Evolutionary conservation across 192 early-diverging fungal species (phyloP).

Genomic region (Rhizoclosmatium sp.): DNA sequence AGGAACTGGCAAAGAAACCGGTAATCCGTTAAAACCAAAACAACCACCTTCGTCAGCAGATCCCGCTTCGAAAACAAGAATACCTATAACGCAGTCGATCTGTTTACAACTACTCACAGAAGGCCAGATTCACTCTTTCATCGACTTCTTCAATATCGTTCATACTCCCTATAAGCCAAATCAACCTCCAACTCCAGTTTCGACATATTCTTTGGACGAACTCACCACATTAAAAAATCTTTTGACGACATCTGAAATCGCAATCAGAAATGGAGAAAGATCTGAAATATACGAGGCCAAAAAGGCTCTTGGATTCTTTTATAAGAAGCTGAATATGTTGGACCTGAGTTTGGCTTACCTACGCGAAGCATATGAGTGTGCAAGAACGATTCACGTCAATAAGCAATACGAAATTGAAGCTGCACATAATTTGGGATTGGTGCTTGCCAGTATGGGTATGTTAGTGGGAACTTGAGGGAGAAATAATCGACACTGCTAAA

Average conservation of each 20-base stretch:
- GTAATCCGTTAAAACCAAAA: not conserved
- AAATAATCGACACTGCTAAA: not conserved
- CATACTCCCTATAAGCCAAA: not conserved
- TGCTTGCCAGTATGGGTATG: conserved; percentile 36
- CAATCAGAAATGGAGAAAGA: conserved; percentile 32
- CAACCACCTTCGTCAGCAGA: not conserved
- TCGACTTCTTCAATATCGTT: conserved; percentile 55
- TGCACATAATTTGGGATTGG: conserved; percentile 44
- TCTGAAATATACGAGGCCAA: conserved; percentile 43
- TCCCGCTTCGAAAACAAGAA: not conserved
- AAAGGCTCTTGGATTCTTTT: conserved; percentile 51
- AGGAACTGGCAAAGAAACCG: not conserved
- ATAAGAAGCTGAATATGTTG: conserved; percentile 30
- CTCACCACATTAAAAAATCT: conserved; percentile 44
- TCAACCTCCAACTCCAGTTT: not conserved
- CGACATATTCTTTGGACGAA: not conserved
- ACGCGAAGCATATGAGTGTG: conserved; percentile 43
- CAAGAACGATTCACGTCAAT: conserved; percentile 38
- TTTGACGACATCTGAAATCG: conserved; percentile 47
- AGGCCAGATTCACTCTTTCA: conserved; percentile 52
- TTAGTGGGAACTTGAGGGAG: not conserved
- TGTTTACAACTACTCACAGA: conserved; percentile 52
- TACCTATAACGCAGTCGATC: conserved; percentile 41
- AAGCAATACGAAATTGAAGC: conserved; percentile 50
- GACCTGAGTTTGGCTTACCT: conserved; percentile 43